These are phyloP conservation scores for Candida odintsovae DNA, from an alignment of 805 yeast species.

Conservation along the genomic window DNA sequence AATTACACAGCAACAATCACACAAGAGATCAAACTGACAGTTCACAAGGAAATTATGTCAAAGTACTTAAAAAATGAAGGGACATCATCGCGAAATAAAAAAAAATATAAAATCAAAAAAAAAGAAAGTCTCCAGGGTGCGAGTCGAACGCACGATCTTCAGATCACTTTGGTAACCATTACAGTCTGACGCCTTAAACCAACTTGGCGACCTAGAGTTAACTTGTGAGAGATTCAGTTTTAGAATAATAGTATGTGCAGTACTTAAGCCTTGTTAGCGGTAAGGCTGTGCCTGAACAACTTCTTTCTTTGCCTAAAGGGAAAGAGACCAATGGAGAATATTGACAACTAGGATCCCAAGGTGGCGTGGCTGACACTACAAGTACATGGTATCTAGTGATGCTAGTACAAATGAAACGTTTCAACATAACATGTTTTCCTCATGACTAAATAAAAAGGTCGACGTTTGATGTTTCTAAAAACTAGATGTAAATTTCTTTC, in stretches of 20 bases:
- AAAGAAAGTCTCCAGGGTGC: conserved; percentile 17
- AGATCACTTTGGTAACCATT: conserved; percentile 13
- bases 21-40: not conserved
- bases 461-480: not conserved
- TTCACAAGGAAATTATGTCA: not conserved
- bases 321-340: too few relatives aligned
- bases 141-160: conserved; percentile 21
- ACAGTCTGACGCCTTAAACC: conserved; percentile 21
- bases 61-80: too few relatives aligned
- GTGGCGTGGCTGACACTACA: too few relatives aligned
- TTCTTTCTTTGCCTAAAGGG: too few relatives aligned
- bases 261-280: too few relatives aligned
- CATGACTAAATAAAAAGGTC: not conserved
- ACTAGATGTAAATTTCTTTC: conserved; percentile 4
- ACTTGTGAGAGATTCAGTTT: not conserved
- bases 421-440: not conserved
- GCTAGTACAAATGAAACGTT: too few relatives aligned
- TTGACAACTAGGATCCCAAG: too few relatives aligned
- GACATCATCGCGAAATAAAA: too few relatives aligned
- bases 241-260: too few relatives aligned
- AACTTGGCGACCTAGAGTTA: conserved; percentile 19
- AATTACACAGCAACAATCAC: too few relatives aligned
- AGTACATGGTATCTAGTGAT: too few relatives aligned
- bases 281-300: too few relatives aligned
- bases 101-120: not conserved